Evolutionary conservation across 1,284 basidiomycete species (phyloP).

Genomic region (Pulveroboletus sp.): DNA sequence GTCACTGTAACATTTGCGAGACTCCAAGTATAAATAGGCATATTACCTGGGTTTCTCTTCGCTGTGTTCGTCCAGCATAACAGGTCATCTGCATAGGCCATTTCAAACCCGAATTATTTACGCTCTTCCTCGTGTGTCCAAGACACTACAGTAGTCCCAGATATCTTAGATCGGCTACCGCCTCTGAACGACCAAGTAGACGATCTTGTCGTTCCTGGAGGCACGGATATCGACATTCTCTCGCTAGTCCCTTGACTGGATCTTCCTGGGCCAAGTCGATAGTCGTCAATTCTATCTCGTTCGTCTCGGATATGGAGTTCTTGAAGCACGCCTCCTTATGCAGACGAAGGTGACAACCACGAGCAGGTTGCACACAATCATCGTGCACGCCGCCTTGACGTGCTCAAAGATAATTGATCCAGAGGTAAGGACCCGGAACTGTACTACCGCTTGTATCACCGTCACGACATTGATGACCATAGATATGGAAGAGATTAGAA

Average conservation of each 20-base stretch:
- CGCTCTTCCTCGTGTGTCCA: too few relatives aligned
- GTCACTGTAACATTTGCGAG: too few relatives aligned
- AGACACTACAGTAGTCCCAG: neutral
- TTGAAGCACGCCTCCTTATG: slow-evolving; percentile 3
- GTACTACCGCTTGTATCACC: too few relatives aligned
- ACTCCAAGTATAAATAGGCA: too few relatives aligned
- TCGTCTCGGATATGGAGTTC: neutral
- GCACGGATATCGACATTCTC: neutral
- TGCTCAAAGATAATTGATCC: slow-evolving; percentile 28
- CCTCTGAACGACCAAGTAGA: slow-evolving; percentile 15
- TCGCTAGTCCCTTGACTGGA: slow-evolving; percentile 7
- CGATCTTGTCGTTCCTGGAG: neutral
- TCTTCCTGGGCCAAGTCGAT: slow-evolving; percentile 8
- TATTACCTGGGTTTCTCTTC: too few relatives aligned
- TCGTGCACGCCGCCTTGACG: slow-evolving; percentile 28
- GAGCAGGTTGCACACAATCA: slow-evolving; percentile 33
- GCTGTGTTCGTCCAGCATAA: too few relatives aligned
- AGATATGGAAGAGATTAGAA: slow-evolving; percentile 22
- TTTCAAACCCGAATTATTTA: too few relatives aligned
- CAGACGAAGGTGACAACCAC: slow-evolving; percentile 31
- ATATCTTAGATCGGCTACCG: neutral
- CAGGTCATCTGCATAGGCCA: too few relatives aligned
- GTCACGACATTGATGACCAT: slow-evolving; percentile 27
- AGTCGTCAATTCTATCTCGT: slow-evolving; percentile 13
- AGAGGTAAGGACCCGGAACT: slow-evolving; percentile 3